Evolutionary conservation across 1,284 basidiomycete species (phyloP).

Genomic region (Ganoderma sinense): DNA sequence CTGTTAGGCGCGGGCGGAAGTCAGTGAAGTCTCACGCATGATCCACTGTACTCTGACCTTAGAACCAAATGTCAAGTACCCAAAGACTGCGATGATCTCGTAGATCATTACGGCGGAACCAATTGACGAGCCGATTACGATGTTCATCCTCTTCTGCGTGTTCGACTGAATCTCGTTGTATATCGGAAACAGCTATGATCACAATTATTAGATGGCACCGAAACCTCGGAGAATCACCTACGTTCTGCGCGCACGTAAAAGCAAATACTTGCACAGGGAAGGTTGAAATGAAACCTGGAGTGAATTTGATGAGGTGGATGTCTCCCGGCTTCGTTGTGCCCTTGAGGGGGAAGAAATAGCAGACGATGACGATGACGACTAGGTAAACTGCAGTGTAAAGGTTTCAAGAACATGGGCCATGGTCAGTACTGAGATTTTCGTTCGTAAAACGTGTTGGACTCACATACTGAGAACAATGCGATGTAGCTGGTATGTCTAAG

Average conservation of each 20-base stretch:
- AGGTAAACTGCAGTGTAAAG: constrained; percentile 64
- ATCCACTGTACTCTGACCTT: constrained; percentile 52
- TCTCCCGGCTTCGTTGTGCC: constrained; percentile 69
- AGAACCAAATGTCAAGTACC: constrained; percentile 95
- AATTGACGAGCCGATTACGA: constrained; percentile 88
- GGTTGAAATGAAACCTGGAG: constrained; percentile 82
- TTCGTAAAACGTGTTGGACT: constrained; percentile 37
- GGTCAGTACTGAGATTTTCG: neutral
- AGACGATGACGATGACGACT: constrained; percentile 74
- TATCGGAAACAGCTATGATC: constrained; percentile 82
- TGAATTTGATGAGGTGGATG: constrained; percentile 73
- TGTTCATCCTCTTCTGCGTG: constrained; percentile 85
- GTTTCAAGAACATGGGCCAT: neutral
- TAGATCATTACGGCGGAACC: constrained; percentile 83
- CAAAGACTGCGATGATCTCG: constrained; percentile 86
- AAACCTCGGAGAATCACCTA: constrained; percentile 44
- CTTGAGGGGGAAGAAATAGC: constrained; percentile 76
- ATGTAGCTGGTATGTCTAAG: constrained; percentile 87
- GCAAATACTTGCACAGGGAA: constrained; percentile 97
- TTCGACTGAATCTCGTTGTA: constrained; percentile 93
- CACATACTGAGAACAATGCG: constrained; percentile 86
- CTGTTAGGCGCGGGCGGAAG: constrained; percentile 47
- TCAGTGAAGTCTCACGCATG: neutral
- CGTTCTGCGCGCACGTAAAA: constrained; percentile 92
- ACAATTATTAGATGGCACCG: neutral